Conservation (phyloP, 768 basidiomycete genomes). For the Phlebiopsis flavidoalba region DNA sequence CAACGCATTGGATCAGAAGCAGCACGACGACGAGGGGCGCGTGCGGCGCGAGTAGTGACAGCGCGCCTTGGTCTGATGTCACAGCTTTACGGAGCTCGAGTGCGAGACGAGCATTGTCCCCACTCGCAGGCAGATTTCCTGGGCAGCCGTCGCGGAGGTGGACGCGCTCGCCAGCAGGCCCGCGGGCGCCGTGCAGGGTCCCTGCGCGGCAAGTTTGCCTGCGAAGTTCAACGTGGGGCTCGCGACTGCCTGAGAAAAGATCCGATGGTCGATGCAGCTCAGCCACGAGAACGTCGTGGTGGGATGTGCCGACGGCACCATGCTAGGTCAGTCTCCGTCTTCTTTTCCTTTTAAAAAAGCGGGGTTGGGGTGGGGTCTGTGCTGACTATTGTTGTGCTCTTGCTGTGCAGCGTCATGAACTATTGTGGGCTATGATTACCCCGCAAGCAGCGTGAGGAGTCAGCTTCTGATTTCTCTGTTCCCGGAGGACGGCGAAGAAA, state of each 20-base stretch:
- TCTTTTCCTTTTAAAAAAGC: background rate
- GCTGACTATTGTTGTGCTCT: conserved; percentile 5
- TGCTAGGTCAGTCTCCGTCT: conserved; percentile 64
- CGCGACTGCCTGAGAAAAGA: conserved; percentile 88
- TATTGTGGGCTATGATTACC: conserved; percentile 58
- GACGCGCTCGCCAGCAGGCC: conserved; percentile 28
- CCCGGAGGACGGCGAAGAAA: background rate
- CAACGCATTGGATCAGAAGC: conserved; percentile 18
- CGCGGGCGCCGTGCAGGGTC: conserved; percentile 49
- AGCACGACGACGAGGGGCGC: conserved; percentile 17
- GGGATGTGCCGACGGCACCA: conserved; percentile 87
- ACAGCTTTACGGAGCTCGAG: conserved; percentile 32
- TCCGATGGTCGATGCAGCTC: conserved; percentile 90
- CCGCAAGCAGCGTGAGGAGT: conserved; percentile 26
- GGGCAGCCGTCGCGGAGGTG: conserved; percentile 59
- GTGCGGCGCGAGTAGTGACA: too few relatives aligned
- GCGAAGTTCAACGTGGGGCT: conserved; percentile 71
- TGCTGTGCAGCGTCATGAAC: conserved; percentile 48
- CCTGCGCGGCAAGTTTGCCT: conserved; percentile 55
- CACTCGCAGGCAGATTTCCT: conserved; percentile 63
- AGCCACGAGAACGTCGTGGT: conserved; percentile 90
- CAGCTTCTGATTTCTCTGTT: too few relatives aligned
- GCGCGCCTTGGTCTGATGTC: conserved; percentile 13
- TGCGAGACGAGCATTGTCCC: conserved; percentile 62
- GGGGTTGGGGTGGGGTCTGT: conserved; percentile 8